Conservation (phyloP, 2,329 filamentous ascomycete species). For the Ceratocystis cubensis region DNA sequence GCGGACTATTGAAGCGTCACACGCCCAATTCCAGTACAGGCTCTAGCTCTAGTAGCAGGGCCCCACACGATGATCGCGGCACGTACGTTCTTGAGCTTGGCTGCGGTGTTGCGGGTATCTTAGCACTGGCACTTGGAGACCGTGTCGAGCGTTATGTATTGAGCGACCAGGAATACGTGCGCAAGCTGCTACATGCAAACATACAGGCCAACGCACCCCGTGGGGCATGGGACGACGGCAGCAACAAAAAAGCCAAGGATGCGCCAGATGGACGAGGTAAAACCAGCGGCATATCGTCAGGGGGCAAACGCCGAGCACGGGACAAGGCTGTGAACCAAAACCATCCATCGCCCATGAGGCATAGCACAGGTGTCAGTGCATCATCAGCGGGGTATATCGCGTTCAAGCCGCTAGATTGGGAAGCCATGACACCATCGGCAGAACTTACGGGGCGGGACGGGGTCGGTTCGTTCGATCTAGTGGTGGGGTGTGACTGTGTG, state of each 20-base stretch:
- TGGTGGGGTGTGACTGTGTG: slow-evolving; percentile 85
- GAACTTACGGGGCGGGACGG: slow-evolving; percentile 25
- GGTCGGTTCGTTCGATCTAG: slow-evolving; percentile 44
- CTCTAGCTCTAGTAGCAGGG: not conserved
- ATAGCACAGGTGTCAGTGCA: not conserved
- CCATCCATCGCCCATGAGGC: no score
- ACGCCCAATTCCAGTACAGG: not conserved
- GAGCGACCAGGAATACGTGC: slow-evolving; percentile 80
- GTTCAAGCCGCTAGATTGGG: slow-evolving; percentile 69
- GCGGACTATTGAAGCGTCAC: slow-evolving; percentile 25
- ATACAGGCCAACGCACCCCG: slow-evolving; percentile 45
- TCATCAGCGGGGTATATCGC: slow-evolving; percentile 31
- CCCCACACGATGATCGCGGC: slow-evolving; percentile 29
- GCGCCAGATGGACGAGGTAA: not conserved
- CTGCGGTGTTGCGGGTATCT: slow-evolving; percentile 71
- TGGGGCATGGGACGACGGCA: slow-evolving; percentile 12
- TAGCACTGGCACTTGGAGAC: slow-evolving; percentile 52
- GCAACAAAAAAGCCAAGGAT: slow-evolving; percentile 1
- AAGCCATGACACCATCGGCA: slow-evolving; percentile 45
- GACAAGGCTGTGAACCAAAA: not conserved
- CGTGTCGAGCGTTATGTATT: slow-evolving; percentile 55
- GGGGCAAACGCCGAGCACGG: not conserved
- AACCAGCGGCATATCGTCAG: not conserved
- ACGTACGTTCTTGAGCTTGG: slow-evolving; percentile 65
- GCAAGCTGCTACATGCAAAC: slow-evolving; percentile 65